These are phyloP conservation scores for Tolypocladium nubicola DNA, from an alignment of 2,329 filamentous ascomycete genomes.

Conservation along the genomic window DNA sequence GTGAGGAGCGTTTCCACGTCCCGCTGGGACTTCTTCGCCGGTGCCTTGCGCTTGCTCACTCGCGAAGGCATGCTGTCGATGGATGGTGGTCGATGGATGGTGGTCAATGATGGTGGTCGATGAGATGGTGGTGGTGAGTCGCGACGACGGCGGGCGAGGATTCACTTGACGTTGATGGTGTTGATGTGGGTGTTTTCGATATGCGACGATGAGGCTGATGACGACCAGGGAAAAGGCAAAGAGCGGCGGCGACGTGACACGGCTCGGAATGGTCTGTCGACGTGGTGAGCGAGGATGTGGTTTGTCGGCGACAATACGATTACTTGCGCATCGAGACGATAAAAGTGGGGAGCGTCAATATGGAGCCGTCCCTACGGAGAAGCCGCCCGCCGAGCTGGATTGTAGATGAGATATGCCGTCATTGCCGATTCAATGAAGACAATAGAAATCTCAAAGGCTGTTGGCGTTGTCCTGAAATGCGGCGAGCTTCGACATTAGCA, in stretches of 20 bases:
- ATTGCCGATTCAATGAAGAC: too few relatives aligned
- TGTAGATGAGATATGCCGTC: too few relatives aligned
- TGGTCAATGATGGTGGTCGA: not conserved
- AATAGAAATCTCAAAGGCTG: too few relatives aligned
- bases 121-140: not conserved
- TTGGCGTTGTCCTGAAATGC: too few relatives aligned
- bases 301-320: not conserved
- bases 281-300: not conserved
- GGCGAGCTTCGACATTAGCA: too few relatives aligned
- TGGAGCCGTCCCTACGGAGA: not conserved
- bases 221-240: not conserved
- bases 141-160: not conserved
- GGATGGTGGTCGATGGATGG: not conserved
- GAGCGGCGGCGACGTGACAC: too few relatives aligned
- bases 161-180: not conserved
- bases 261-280: not conserved
- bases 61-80: constrained; percentile 12
- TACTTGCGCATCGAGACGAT: not conserved
- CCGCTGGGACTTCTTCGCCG: constrained; percentile 63
- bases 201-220: not conserved
- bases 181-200: too few relatives aligned
- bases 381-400: too few relatives aligned
- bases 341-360: not conserved
- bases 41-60: constrained; percentile 47
- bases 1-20: constrained; percentile 46